A percentile compares a stretch with the other conserved stretches of the same genome.
These are phyloP conservation scores for sunflower (Helianthus annuus) DNA, from an alignment of 129 eudicot genomes.

Conservation along the genomic window HanXRQr2.0-SUNRISE NC_035441.2:160010395-160010894, in stretches of 20 bases:
- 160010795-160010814: conserved; percentile 5
- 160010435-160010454: not conserved
- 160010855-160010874: conserved; percentile 20
- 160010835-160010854: conserved; percentile 27
- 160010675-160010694: conserved; percentile 9
- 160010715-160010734: conserved; percentile 26
- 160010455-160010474: conserved; percentile 14
- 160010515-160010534: not conserved
- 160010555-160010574: conserved; percentile 13
- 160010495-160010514: conserved; percentile 13
- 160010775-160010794: not conserved
- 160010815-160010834: conserved; percentile 29
- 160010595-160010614: conserved; percentile 16
- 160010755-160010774: conserved; percentile 21
- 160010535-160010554: conserved; percentile 22
- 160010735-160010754: conserved; percentile 21
- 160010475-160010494: conserved; percentile 26
- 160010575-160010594: not conserved
- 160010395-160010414: not conserved
- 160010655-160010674: conserved; percentile 28
- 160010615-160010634: not conserved
- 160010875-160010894: conserved; percentile 13
- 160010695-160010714: conserved; percentile 9
- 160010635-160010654: not conserved
- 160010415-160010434: conserved; percentile 11